Evolutionary conservation across 805 yeast genomes (phyloP).

Genomic region (Wickerhamiella alocasiicola): DNA sequence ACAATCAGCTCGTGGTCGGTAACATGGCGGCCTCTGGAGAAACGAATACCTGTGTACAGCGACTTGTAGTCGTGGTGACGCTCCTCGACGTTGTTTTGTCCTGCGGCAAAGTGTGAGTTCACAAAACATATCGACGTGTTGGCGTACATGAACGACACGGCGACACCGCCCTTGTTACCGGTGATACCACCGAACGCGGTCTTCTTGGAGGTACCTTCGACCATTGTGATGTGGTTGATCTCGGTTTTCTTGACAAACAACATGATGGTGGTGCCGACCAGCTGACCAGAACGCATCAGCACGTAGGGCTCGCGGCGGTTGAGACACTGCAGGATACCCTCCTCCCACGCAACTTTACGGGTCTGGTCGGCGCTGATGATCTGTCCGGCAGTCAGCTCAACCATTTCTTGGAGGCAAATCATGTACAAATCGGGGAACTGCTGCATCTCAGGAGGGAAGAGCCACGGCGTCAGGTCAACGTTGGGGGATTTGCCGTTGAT

Average conservation of each 20-base stretch:
- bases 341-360: conserved; percentile 69
- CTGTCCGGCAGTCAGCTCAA: conserved; percentile 85
- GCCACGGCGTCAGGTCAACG: conserved; percentile 61
- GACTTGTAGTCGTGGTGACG: conserved; percentile 75
- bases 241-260: conserved; percentile 56
- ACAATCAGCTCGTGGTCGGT: conserved; percentile 75
- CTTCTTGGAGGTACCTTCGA: conserved; percentile 88
- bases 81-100: conserved; percentile 66
- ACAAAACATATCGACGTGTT: conserved; percentile 70
- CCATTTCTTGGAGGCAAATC: conserved; percentile 89
- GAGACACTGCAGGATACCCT: conserved; percentile 47
- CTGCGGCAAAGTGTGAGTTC: conserved; percentile 92
- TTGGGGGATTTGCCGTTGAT: conserved; percentile 58
- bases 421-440: conserved; percentile 65
- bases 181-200: conserved; percentile 96
- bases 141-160: conserved; percentile 75
- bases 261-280: conserved; percentile 77
- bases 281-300: conserved; percentile 68
- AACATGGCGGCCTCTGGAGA: conserved; percentile 63
- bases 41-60: conserved; percentile 61
- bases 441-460: conserved; percentile 45
- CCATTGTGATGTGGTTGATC: conserved; percentile 53
- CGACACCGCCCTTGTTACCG: conserved; percentile 95
- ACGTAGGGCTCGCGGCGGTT: conserved; percentile 47
- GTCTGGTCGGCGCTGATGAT: conserved; percentile 77